Evolutionary conservation across 345 rosid genomes (phyloP), one percentile per base, ranked within the genome.

Genomic region (Eucalyptus tenuipes): DNA sequence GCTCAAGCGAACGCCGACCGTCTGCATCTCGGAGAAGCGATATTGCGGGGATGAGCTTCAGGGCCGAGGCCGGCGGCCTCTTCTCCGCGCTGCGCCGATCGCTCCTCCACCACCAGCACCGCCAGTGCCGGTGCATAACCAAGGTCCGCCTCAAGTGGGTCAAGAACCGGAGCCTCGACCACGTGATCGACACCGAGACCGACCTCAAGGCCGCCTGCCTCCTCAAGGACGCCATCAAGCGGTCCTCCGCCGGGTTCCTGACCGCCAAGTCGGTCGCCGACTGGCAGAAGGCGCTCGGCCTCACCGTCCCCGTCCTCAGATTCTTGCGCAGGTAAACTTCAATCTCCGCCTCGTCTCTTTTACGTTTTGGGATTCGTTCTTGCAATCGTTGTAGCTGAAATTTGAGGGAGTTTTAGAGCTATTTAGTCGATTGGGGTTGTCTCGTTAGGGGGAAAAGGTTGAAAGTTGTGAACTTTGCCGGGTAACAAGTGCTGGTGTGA

Each of bases 141-240:
- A 98, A 94, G 87, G 99, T 97, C 88, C 94, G 99, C 91, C 92
- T 98, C 49, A 97, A 98, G 91, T 97, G 99, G 99, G 99, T 97
- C 33, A 97, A 96, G 88, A 97, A 96, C 91, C 95, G 95, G 85
- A 90, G 97, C 91, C 88, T 95, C 5, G 99, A 97, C 90, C 96
- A 95, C 93, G 89, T 98, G 49, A 98, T 96, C 90, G 99, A 98
- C 85, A 92, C 85, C 45, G 99, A 97, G 85, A 96, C 99, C 44
- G 99, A 98, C 91, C 96, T 95, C 90, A 96, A 96, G 90, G 98
- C 99, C 27, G 97, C 99, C 91, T 96, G 93, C 87, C 95, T 96
- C 47, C 94, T 98, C 88, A 97, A 98, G 88, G 99, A 98, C 90
- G 99, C 99, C 44, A 95, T 98, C 47, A 95, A 97, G 82, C 95